Evolutionary conservation across 176 grass and related monocot species (phyloP), one percentile per base, ranked within the genome.

Genomic region (Paspalum notatum): DNA sequence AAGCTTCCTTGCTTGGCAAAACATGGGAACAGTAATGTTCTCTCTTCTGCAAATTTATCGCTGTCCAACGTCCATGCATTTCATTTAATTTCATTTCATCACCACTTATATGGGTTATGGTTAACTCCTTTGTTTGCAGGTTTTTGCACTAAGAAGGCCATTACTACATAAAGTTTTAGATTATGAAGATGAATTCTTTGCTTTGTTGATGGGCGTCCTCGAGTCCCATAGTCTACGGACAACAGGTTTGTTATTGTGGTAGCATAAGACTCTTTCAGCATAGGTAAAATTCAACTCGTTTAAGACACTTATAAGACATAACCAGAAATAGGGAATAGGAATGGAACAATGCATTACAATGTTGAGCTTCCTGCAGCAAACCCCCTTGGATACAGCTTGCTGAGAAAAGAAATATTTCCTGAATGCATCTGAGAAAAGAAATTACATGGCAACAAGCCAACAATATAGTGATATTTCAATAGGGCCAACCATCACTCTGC

Each of bases 121-220:
- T 50, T 50, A 76, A 20, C 2, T 66, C 43, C 40, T 71, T 50
- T 52, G 24, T 44, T 68, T 68, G 54, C 85, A 98, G 95, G 88
- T 98, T 51, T 91, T 98, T 87, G 95, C 95, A 27, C 77, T 98
- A 85, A 93, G 96, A 77, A 91, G 90, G 26, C 88, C 96, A 66
- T 89, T 93, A 46, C 82, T 98, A 61, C 96, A 98, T 77, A 98
- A 91, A 82, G 81, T 98, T 74, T 81, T 98, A 75, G 96, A 98
- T 89, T 95, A 95, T 44, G 92, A 95, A 84, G 96, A 98, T 1
- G 96, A 98, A 62, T 98, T 93, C 75, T 95, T 98, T 87, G 86
- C 96, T 52, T 91, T 98, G 82, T 85, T 98, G 54, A 98, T 98
- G 96, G 60, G 86, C n/a, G 84, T 98, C 70, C 96, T 98, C 39